These are phyloP conservation scores for Aureobasidium sp. DNA, from an alignment of 2,329 filamentous ascomycete genomes.

Conservation along the genomic window DNA sequence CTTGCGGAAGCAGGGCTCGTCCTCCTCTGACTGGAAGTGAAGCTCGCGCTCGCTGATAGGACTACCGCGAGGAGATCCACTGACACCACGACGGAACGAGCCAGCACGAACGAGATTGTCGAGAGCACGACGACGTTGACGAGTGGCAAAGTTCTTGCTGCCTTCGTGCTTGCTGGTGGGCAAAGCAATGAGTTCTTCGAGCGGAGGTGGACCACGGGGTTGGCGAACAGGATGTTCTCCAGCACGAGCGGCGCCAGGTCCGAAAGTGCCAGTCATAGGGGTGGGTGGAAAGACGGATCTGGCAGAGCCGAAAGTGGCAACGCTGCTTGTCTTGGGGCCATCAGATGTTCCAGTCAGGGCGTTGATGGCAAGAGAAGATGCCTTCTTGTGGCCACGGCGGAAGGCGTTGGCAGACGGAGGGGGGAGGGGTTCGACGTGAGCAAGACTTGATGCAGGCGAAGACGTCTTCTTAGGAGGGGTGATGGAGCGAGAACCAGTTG, in stretches of 20 bases:
- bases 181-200: constrained; percentile 84
- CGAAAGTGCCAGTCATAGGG: constrained; percentile 77
- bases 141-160: constrained; percentile 92
- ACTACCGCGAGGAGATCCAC: constrained; percentile 57
- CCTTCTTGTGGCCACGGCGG: constrained; percentile 79
- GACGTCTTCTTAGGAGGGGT: constrained; percentile 56
- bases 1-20: constrained; percentile 59
- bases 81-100: constrained; percentile 67
- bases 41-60: constrained; percentile 77
- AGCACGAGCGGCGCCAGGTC: constrained; percentile 83
- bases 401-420: constrained; percentile 87
- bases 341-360: constrained; percentile 48
- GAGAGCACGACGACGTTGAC: constrained; percentile 85
- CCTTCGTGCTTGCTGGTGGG: constrained; percentile 91
- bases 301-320: constrained; percentile 40
- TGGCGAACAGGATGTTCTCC: constrained; percentile 93
- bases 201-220: constrained; percentile 80
- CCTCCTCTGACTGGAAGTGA: constrained; percentile 64
- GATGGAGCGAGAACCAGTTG: constrained; percentile 53
- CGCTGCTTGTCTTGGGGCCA: constrained; percentile 65
- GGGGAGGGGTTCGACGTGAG: constrained; percentile 66
- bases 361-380: constrained; percentile 60
- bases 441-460: constrained; percentile 51
- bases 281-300: constrained; percentile 60
- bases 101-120: constrained; percentile 88